Evolutionary conservation across 1,284 basidiomycete species (phyloP).

Genomic region (Leccinum huronense): DNA sequence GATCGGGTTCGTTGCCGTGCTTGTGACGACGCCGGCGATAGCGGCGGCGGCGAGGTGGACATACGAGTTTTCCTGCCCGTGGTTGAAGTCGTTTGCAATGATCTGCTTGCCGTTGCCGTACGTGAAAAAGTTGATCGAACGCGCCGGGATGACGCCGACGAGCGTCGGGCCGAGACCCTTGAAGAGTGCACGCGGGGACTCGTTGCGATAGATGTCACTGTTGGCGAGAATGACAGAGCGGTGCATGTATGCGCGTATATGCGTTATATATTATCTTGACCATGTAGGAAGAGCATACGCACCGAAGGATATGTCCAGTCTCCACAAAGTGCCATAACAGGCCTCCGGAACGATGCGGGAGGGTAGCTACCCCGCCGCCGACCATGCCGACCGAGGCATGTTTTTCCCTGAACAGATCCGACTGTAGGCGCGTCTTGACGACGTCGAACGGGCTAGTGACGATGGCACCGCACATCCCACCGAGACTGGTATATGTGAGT

Average conservation of each 20-base stretch:
- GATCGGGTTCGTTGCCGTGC: constrained; percentile 94
- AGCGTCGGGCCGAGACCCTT: constrained; percentile 94
- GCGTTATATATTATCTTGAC: neutral
- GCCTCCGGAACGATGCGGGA: constrained; percentile 47
- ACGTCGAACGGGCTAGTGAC: constrained; percentile 98
- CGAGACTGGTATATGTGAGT: constrained; percentile 56
- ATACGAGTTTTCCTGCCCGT: constrained; percentile 79
- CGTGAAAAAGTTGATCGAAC: constrained; percentile 97
- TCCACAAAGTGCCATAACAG: constrained; percentile 93
- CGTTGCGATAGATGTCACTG: constrained; percentile 88
- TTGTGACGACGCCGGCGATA: constrained; percentile 80
- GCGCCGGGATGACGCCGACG: constrained; percentile 92
- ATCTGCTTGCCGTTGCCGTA: constrained; percentile 97
- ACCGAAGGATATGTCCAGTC: constrained; percentile 85
- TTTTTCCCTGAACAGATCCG: constrained; percentile 77
- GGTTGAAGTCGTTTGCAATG: constrained; percentile 81
- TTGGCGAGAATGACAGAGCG: neutral
- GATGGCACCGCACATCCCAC: constrained; percentile 97
- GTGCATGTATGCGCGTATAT: neutral
- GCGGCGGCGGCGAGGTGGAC: constrained; percentile 90
- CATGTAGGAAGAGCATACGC: neutral
- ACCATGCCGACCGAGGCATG: constrained; percentile 46
- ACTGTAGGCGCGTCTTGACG: constrained; percentile 96
- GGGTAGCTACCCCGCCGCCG: constrained; percentile 42
- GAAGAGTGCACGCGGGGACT: constrained; percentile 89